These are phyloP conservation scores for Colletotrichum paranaense DNA, from an alignment of 2,329 filamentous ascomycete genomes.

Conservation along the genomic window DNA sequence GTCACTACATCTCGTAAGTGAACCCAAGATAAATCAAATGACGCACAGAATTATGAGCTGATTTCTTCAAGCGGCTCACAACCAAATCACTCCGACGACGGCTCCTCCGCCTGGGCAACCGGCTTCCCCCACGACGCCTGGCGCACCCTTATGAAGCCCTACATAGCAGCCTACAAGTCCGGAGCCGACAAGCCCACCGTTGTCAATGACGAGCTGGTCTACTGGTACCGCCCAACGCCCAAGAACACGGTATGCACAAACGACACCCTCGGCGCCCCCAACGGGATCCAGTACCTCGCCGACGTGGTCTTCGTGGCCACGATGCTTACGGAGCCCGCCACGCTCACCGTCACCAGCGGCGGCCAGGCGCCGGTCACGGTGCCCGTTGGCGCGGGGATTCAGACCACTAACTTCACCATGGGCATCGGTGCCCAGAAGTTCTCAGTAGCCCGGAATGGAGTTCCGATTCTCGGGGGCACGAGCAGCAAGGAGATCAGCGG, in stretches of 20 bases:
- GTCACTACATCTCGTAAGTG: not conserved
- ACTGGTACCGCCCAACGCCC: slow-evolving; percentile 40
- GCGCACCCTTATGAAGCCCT: not conserved
- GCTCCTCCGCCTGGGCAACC: not conserved
- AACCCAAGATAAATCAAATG: no score
- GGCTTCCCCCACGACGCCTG: not conserved
- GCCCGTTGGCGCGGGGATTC: not conserved
- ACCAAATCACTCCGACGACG: not conserved
- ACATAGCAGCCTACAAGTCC: not conserved
- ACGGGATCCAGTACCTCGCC: slow-evolving; percentile 36
- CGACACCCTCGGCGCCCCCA: slow-evolving; percentile 35
- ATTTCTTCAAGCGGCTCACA: not conserved
- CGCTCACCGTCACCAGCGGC: not conserved
- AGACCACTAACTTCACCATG: not conserved
- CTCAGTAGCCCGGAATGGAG: not conserved
- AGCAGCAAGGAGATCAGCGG: not conserved
- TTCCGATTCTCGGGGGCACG: not conserved
- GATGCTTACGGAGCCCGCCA: slow-evolving; percentile 36
- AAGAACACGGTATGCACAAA: slow-evolving; percentile 35
- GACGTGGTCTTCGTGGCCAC: slow-evolving; percentile 40
- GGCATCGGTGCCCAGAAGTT: not conserved
- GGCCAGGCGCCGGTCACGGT: not conserved
- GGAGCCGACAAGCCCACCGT: not conserved
- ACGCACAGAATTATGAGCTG: not conserved
- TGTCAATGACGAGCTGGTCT: slow-evolving; percentile 39